Percentiles rank a stretch among this genome's conserved stretches.
Evolutionary conservation across 345 rosid genomes (phyloP).

Genomic region (Citrus sinensis): DNA sequence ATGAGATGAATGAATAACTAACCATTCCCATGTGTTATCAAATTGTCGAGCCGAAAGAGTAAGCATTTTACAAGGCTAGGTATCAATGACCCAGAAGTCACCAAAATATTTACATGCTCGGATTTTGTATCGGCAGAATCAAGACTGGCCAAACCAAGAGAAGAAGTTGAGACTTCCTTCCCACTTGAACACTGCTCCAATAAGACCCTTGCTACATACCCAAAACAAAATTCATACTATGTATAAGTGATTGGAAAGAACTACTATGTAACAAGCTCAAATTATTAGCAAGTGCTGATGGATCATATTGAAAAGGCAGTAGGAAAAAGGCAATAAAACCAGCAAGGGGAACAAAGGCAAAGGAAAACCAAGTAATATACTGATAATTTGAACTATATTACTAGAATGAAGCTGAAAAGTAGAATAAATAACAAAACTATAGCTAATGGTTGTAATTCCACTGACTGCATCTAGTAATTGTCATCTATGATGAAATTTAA

Average conservation of each 20-base stretch:
- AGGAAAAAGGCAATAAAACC: not conserved
- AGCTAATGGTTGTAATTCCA: not conserved
- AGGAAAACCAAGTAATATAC: not conserved
- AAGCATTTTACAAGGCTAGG: slow-evolving; percentile 90
- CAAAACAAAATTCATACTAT: slow-evolving; percentile 17
- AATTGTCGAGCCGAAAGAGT: slow-evolving; percentile 62
- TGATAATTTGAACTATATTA: not conserved
- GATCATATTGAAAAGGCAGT: not conserved
- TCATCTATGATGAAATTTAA: not conserved
- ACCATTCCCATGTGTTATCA: slow-evolving; percentile 66
- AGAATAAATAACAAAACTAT: not conserved
- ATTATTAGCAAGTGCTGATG: not conserved
- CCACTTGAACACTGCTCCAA: slow-evolving; percentile 65
- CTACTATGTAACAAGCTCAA: not conserved
- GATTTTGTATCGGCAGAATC: slow-evolving; percentile 22
- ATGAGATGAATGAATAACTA: slow-evolving; percentile 20
- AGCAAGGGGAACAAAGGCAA: not conserved
- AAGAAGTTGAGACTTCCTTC: slow-evolving; percentile 33
- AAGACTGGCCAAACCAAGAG: slow-evolving; percentile 14
- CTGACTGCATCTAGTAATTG: not conserved
- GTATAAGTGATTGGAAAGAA: slow-evolving; percentile 9
- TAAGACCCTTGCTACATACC: slow-evolving; percentile 59
- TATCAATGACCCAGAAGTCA: slow-evolving; percentile 85
- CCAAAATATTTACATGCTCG: slow-evolving; percentile 58
- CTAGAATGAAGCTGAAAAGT: not conserved